phyloP scores from a whole-genome alignment of 1,284 basidiomycete genomes.

The Cystobasidiaceae sp. region DNA sequence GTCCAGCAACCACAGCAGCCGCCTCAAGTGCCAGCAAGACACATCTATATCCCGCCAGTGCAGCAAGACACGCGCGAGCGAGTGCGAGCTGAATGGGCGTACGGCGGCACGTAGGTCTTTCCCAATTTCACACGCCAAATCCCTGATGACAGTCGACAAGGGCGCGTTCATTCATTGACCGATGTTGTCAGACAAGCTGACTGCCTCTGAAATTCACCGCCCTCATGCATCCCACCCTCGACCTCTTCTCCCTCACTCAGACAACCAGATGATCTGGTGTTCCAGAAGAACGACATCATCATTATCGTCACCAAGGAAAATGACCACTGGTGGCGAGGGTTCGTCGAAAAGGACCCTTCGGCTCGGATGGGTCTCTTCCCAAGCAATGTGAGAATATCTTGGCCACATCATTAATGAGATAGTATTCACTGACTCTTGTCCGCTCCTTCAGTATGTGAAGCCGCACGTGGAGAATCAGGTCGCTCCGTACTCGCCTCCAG shows the following conservation, averaged over 20 bases:
- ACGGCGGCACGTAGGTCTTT: slow-evolving; percentile 6
- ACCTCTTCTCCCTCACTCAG: too few relatives aligned
- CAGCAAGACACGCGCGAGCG: slow-evolving; percentile 1
- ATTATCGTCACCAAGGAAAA: slow-evolving; percentile 16
- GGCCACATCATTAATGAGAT: neutral
- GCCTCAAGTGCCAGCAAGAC: slow-evolving; percentile 4
- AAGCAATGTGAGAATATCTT: slow-evolving; percentile 21
- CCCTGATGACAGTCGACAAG: too few relatives aligned
- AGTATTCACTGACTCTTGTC: neutral
- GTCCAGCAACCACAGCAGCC: neutral
- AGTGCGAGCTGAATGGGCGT: slow-evolving; percentile 16
- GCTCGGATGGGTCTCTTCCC: slow-evolving; percentile 21
- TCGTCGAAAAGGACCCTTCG: neutral
- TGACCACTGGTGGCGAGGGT: slow-evolving; percentile 26
- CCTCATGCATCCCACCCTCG: too few relatives aligned
- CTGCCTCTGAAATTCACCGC: too few relatives aligned
- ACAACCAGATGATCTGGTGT: slow-evolving; percentile 18
- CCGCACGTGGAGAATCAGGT: neutral
- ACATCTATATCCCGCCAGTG: neutral
- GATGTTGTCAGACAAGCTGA: too few relatives aligned
- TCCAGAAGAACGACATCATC: slow-evolving; percentile 22
- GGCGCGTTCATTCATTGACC: neutral
- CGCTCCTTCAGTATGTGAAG: neutral
- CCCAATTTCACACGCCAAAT: too few relatives aligned
- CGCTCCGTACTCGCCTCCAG: neutral